These are phyloP conservation scores for Pseudopithomyces maydicus DNA, from an alignment of 2,329 filamentous ascomycete species.

Conservation along the genomic window DNA sequence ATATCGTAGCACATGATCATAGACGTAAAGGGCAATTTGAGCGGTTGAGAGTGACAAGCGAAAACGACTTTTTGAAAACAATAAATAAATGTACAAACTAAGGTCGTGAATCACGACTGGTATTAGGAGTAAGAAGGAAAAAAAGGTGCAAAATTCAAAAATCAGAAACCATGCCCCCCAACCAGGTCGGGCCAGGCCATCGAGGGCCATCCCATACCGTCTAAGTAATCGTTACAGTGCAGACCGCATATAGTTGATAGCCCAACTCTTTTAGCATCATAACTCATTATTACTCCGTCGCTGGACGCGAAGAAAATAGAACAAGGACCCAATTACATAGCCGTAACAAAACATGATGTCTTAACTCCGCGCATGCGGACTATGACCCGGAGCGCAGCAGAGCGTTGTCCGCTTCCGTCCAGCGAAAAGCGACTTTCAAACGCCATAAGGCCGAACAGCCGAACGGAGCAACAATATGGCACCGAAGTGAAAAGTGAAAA, in stretches of 20 bases:
- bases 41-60: not conserved
- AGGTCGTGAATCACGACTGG: not conserved
- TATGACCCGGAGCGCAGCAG: not conserved
- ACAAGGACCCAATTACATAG: not conserved
- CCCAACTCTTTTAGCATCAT: constrained; percentile 2
- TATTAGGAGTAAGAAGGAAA: not conserved
- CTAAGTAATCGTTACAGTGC: constrained; percentile 3
- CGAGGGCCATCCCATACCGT: not conserved
- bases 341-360: not conserved
- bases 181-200: not conserved
- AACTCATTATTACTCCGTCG: constrained; percentile 9
- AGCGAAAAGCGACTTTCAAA: constrained; percentile 6
- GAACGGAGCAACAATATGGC: not conserved
- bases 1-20: not conserved
- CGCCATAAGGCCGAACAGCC: constrained; percentile 1
- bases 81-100: constrained; percentile 3
- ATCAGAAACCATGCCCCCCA: not conserved
- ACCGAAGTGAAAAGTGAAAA: not conserved
- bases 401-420: constrained; percentile 2
- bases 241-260: not conserved
- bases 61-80: not conserved
- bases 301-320: not conserved
- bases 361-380: not conserved
- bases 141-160: not conserved
- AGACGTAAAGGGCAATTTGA: not conserved